Percentiles rank a stretch among this genome's conserved stretches.
Evolutionary conservation across 257 asterid species (phyloP).

Genomic region (Solanum sejunctum): DNA sequence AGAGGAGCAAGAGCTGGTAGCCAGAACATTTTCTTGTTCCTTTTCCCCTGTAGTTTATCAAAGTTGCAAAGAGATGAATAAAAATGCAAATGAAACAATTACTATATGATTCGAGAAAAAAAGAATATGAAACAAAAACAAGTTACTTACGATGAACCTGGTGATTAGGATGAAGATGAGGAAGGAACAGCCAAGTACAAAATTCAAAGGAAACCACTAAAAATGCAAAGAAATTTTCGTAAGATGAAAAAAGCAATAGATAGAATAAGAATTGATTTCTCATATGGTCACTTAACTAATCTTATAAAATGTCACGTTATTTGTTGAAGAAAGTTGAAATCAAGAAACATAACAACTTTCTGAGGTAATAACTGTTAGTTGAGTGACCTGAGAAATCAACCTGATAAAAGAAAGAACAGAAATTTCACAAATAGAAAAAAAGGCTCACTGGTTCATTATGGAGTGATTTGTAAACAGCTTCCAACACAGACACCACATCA

Average conservation of each 20-base stretch:
- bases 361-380: background rate
- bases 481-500: conserved; percentile 46
- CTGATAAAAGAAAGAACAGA: background rate
- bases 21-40: background rate
- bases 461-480: conserved; percentile 37
- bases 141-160: conserved; percentile 4
- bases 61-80: background rate
- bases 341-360: background rate
- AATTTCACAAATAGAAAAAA: background rate
- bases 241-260: background rate
- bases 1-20: background rate
- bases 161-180: conserved; percentile 67
- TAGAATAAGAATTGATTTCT: background rate
- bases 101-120: background rate
- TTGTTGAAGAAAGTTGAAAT: background rate
- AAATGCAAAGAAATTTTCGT: background rate
- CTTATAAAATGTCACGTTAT: background rate
- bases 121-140: background rate
- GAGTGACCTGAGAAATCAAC: background rate
- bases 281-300: background rate
- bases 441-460: conserved; percentile 24
- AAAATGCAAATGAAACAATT: background rate
- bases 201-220: conserved; percentile 70
- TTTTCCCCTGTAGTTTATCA: background rate
- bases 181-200: conserved; percentile 71